phyloP scores from a whole-genome alignment of 2,329 filamentous ascomycete species.

The Diaporthe sp. region DNA sequence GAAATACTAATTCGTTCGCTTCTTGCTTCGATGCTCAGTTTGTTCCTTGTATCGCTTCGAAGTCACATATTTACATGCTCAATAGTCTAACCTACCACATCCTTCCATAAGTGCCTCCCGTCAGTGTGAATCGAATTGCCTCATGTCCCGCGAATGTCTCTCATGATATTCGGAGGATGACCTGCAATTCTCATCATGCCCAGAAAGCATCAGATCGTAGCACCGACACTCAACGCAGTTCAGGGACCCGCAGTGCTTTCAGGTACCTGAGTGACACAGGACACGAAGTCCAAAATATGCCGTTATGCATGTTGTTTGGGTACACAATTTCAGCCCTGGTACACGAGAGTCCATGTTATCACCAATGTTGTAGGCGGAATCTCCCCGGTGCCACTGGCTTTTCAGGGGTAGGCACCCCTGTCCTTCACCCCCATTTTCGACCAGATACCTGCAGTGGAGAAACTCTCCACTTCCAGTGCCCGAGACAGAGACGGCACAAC shows the following conservation, averaged over 20 bases:
- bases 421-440: conserved; percentile 34
- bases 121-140: background rate
- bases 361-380: too few relatives aligned
- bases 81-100: too few relatives aligned
- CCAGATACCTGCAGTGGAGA: conserved; percentile 12
- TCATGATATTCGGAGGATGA: background rate
- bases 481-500: background rate
- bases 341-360: background rate
- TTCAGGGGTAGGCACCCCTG: background rate
- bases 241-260: background rate
- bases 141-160: background rate
- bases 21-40: background rate
- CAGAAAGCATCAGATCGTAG: background rate
- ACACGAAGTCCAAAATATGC: background rate
- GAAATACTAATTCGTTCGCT: background rate
- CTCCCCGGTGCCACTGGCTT: background rate
- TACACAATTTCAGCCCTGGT: background rate
- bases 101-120: too few relatives aligned
- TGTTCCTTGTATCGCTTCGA: background rate
- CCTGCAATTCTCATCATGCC: background rate
- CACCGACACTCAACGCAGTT: background rate
- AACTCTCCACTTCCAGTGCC: conserved; percentile 4
- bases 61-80: too few relatives aligned
- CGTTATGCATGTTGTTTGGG: background rate
- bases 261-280: too few relatives aligned